Conservation (phyloP, 2,329 filamentous ascomycete genomes). For the Septoria linicola region DNA sequence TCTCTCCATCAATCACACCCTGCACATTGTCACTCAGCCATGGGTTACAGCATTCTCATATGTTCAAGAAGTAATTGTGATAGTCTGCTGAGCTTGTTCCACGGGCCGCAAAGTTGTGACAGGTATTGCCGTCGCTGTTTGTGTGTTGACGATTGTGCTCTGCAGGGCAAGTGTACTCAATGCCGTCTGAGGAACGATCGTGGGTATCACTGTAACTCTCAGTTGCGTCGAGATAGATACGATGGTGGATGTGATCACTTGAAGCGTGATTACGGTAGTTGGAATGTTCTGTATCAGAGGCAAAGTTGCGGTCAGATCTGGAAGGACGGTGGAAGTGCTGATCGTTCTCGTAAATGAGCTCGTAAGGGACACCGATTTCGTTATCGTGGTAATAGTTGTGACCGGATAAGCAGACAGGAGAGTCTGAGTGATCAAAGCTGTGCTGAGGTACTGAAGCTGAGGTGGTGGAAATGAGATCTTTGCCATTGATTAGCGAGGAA, state of each 20-base stretch:
- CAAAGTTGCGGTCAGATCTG: not conserved
- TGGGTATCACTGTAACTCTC: not conserved
- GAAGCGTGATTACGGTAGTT: not conserved
- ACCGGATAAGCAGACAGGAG: not conserved
- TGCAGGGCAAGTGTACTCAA: not conserved
- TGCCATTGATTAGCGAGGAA: too few relatives aligned
- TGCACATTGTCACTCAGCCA: too few relatives aligned
- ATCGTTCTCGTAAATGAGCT: not conserved
- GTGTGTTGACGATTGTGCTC: not conserved
- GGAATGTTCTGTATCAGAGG: not conserved
- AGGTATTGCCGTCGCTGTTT: not conserved
- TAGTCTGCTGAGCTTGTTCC: not conserved
- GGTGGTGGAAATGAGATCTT: slow-evolving; percentile 1
- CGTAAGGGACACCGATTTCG: not conserved
- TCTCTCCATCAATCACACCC: too few relatives aligned
- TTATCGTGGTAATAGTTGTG: not conserved
- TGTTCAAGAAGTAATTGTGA: too few relatives aligned
- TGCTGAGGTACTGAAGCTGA: not conserved
- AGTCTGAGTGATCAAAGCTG: not conserved
- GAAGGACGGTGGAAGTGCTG: not conserved
- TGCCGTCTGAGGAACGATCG: not conserved
- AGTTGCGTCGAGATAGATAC: not conserved
- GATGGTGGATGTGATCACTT: not conserved
- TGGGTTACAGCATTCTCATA: too few relatives aligned
- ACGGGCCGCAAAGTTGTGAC: not conserved